Evolutionary conservation across 2,329 filamentous ascomycete species (phyloP), one percentile per base, ranked within the genome.

Genomic region (Chalara sp.): DNA sequence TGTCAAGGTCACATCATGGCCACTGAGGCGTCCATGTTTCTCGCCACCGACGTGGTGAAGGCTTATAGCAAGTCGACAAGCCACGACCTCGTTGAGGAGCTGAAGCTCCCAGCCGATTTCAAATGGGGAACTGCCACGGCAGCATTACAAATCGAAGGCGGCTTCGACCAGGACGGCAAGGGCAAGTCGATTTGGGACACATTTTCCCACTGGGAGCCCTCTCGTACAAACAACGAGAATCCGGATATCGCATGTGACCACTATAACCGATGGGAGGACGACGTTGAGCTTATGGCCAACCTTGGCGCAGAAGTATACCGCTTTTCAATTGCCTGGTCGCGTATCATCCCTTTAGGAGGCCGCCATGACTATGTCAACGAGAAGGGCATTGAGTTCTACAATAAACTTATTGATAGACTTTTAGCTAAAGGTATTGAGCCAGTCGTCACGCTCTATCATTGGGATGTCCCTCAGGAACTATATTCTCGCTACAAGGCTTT

Each of bases 81-180:
- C 21, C 21, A 21, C 21, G 21, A 21, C 21, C 21, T 21, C 21
- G 21, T 21, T 21, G 21, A 21, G 21, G 21, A 21, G 21, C 21
- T 21, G 21, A 21, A 21, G 21, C 65, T 13, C 75, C 74, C 75
- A 75, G 37, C 47, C 62, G 54, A 61, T 58, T 61, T 60, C 64
- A 72, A 87, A 48, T 81, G 82, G 84, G 86, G 86, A 49, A 89
- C 87, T 68, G 86, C 86, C 61, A 89, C 86, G 40, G 86, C 86
- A 53, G 75, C 81, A 81, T 93, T 91, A 72, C 88, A 93, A 67
- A 85, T 93, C 61, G 89, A 95, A 72, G 89, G 89, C 52, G 81
- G 81, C 47, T 73, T 76, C 44, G 73, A 85, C 41, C 78, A 83
- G 63, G 87, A 39, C 3, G 35, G 35, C 13, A 10, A 13, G 10